Evolutionary conservation across 345 rosid genomes (phyloP).

Genomic region (Rhizophora apiculata): DNA sequence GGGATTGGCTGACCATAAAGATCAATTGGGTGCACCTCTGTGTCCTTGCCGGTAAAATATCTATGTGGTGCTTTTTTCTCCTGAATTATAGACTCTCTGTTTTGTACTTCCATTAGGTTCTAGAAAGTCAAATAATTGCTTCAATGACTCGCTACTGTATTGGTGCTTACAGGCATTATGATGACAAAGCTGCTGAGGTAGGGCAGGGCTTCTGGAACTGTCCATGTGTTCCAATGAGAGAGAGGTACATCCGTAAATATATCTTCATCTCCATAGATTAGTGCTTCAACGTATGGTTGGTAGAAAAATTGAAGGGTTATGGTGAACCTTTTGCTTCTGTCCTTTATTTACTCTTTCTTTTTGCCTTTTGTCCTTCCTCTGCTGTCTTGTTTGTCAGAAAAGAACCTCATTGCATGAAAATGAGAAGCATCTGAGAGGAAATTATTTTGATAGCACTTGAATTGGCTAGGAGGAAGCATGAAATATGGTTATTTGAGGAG

Average conservation of each 20-base stretch:
- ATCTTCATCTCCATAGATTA: not conserved
- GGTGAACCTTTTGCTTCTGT: too few relatives aligned
- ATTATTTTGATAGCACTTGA: too few relatives aligned
- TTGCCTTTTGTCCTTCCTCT: too few relatives aligned
- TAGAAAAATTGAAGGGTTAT: too few relatives aligned
- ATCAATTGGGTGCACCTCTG: conserved; percentile 86
- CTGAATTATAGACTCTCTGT: not conserved
- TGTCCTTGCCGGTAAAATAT: conserved; percentile 75
- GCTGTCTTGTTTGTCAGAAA: too few relatives aligned
- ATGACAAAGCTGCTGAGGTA: conserved; percentile 88
- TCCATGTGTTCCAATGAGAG: conserved; percentile 99
- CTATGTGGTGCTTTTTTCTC: conserved; percentile 1
- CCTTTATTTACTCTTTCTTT: too few relatives aligned
- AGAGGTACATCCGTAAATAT: conserved; percentile 47
- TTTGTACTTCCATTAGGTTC: not conserved
- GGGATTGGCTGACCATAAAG: conserved; percentile 96
- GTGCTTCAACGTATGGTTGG: not conserved
- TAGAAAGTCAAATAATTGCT: not conserved
- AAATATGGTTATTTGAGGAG: too few relatives aligned
- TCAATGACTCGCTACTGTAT: not conserved
- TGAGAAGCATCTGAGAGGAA: too few relatives aligned
- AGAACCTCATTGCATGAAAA: too few relatives aligned
- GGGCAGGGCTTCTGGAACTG: conserved; percentile 98
- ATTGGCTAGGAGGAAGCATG: too few relatives aligned
- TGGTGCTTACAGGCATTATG: conserved; percentile 68